Evolutionary conservation across 805 yeast species (phyloP).

Genomic region (Ascoidea asiatica): DNA sequence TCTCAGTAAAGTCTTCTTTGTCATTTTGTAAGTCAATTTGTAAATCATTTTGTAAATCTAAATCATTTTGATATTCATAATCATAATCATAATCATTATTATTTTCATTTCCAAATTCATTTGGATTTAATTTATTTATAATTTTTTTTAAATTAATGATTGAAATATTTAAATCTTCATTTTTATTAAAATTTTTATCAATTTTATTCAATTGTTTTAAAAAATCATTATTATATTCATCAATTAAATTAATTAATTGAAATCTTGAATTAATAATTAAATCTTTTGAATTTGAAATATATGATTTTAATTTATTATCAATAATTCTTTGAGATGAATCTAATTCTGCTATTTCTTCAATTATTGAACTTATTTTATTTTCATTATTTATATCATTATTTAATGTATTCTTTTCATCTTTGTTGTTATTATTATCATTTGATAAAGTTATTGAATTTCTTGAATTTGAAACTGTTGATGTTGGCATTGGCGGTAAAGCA

Average conservation of each 20-base stretch:
- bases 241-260: constrained; percentile 16
- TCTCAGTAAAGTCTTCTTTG: constrained; percentile 8
- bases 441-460: too few species aligned
- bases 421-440: not conserved
- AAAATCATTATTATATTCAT: constrained; percentile 21
- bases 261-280: constrained; percentile 32
- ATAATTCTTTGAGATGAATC: constrained; percentile 39
- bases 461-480: too few species aligned
- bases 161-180: not conserved
- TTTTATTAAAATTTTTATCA: not conserved
- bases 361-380: constrained; percentile 15
- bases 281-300: constrained; percentile 21
- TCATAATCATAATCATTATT: constrained; percentile 9
- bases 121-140: constrained; percentile 17
- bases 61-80: constrained; percentile 19
- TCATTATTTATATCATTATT: not conserved
- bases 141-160: constrained; percentile 16
- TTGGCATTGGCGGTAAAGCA: too few species aligned
- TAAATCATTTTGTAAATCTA: constrained; percentile 6
- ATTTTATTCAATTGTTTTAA: constrained; percentile 6
- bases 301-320: constrained; percentile 29
- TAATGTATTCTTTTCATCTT: not conserved
- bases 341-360: constrained; percentile 64
- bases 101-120: constrained; percentile 14
- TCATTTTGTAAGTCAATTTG: not conserved